These are phyloP conservation scores for Pharus latifolius DNA, from an alignment of 176 grass and related monocot genomes.

Conservation along the genomic window DNA sequence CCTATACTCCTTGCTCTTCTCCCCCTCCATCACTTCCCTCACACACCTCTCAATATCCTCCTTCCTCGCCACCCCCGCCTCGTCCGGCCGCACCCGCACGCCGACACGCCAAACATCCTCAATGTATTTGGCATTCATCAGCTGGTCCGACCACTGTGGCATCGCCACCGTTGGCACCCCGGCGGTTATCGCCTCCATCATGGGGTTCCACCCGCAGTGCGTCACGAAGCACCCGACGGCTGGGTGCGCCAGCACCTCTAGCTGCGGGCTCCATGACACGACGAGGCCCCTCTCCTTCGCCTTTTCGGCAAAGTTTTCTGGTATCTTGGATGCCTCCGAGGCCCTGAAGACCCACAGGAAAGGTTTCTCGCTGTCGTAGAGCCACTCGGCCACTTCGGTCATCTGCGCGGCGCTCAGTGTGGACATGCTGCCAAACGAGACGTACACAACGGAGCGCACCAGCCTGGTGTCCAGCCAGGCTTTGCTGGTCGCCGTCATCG, in stretches of 20 bases:
- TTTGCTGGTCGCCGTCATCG: background rate
- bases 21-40: conserved; percentile 14
- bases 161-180: conserved; percentile 27
- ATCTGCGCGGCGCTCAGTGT: background rate
- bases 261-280: conserved; percentile 45
- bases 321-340: conserved; percentile 17
- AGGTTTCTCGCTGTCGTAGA: conserved; percentile 11
- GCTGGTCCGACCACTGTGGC: conserved; percentile 61
- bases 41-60: conserved; percentile 16
- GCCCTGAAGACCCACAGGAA: conserved; percentile 61
- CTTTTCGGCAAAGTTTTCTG: background rate
- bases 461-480: conserved; percentile 17
- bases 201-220: conserved; percentile 77
- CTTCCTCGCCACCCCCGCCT: background rate
- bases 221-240: conserved; percentile 57
- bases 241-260: conserved; percentile 46
- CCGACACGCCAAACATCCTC: conserved; percentile 54
- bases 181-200: background rate
- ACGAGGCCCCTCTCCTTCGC: conserved; percentile 1
- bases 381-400: conserved; percentile 25
- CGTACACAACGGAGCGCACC: conserved; percentile 26
- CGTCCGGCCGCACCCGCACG: conserved; percentile 6
- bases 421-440: conserved; percentile 58
- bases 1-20: background rate
- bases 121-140: conserved; percentile 52